Base-by-base conservation (phyloP, 176 grass and related monocot species). In the Aegilops bicornis region DNA sequence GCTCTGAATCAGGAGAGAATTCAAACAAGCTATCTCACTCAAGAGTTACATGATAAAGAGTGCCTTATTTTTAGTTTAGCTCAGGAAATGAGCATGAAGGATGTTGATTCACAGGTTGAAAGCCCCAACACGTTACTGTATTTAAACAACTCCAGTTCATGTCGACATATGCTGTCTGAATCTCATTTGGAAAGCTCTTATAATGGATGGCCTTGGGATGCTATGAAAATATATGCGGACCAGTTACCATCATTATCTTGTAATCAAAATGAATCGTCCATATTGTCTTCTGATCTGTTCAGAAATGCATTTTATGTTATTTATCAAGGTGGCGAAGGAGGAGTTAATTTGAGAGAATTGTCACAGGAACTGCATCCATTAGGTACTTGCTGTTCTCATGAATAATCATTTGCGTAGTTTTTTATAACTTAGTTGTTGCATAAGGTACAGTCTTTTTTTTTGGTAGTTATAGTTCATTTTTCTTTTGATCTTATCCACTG, bases 141-240 rank as follows among this genome's bases (percentile, higher is more conserved):
- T 75, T 78, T 45, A 64, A 87, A 79, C 62, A 64, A 64, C 87
- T 88, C 27, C 62, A 83, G 74, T 82, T 89, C 87, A 64, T 89
- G 54, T 83, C 88, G 87, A 15, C 84, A 42, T 64, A 66, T 87
- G 20, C 50, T 89, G 30, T 87, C 91, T 42, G 87, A 71, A 76
- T 69, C 84, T 89, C 84, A 87, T 23, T 72, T 89, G 84, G 84
- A 83, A 69, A 74, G 69, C 39, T 77, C 89, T 86, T 88, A 91
- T 67, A 82, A 29, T 87, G 93, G 88, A 84, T 91, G 88, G 81
- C 89, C 84, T 66, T 98, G 93, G 96, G 90, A 94, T 88, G 83
- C 89, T 52, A 93, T 98, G 84, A 70, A 73, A 91, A 87, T 54
- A 23, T 90, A 92, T 91, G 71, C 50, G 8, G 58, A 86, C 30